Conservation (phyloP, 441 rosid species). For the Arabidopsis hybrid region DNA sequence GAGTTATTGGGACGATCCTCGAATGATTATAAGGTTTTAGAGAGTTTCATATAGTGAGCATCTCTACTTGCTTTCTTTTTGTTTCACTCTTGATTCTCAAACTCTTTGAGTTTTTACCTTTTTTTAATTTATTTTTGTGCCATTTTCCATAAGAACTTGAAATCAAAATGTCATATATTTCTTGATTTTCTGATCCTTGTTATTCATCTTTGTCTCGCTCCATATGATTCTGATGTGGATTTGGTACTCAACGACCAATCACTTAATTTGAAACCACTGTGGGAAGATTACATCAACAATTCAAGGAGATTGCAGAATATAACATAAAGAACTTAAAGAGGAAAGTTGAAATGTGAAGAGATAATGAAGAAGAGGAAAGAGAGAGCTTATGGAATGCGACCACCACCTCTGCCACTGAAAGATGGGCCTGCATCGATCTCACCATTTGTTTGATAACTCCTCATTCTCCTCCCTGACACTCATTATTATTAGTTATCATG, state of each 20-base stretch:
- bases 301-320: not conserved
- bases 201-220: too few species aligned
- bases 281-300: not conserved
- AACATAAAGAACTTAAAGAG: not conserved
- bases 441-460: slow-evolving; percentile 34
- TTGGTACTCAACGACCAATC: too few species aligned
- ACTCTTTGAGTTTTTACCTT: slow-evolving; percentile 14
- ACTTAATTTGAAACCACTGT: not conserved
- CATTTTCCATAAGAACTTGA: slow-evolving; percentile 37
- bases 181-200: not conserved
- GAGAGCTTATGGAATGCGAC: slow-evolving; percentile 23
- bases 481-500: not conserved
- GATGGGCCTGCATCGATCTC: slow-evolving; percentile 36
- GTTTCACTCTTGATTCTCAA: slow-evolving; percentile 40
- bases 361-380: not conserved
- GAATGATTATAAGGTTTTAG: slow-evolving; percentile 49
- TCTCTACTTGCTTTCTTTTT: slow-evolving; percentile 46
- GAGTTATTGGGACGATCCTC: slow-evolving; percentile 88
- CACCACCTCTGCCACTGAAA: slow-evolving; percentile 28
- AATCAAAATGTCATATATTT: slow-evolving; percentile 43
- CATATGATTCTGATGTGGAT: too few species aligned
- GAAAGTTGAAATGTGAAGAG: slow-evolving; percentile 15
- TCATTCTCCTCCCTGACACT: slow-evolving; percentile 14
- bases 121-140: slow-evolving; percentile 16
- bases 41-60: slow-evolving; percentile 49